Evolutionary conservation across 2,329 filamentous ascomycete species (phyloP), one percentile per base, ranked within the genome.

Genomic region (Bimuria novae-zelandiae): DNA sequence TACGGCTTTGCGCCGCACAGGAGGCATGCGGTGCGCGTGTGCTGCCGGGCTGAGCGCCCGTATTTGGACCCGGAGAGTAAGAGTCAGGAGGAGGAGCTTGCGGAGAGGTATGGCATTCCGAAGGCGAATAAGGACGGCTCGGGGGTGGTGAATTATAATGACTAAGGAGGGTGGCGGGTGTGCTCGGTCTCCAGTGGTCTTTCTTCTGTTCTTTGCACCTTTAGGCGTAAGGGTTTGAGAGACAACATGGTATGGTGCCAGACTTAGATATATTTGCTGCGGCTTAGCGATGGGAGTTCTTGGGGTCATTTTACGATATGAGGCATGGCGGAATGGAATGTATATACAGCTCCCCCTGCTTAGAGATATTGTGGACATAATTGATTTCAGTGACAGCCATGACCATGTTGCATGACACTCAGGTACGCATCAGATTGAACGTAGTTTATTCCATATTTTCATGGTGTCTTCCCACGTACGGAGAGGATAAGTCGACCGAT

Each of bases 1-100:
- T 84, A 83, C 59, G 82, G 82, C 7, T 84, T 84, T 57, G 76
- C 77, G 2, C 82, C 82, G 1, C 82, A 84, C 57, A 75, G 81
- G 4, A 73, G 82, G 29, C 82, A 84, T 65, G 82, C 79, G 0
- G 78, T 82, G 3, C 74, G 80, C 3, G 79, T 82, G 1, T 75
- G 77, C 30, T 71, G 65, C 45, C 75, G 77, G 23, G 80, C 75
- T 11, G 80, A 82, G 63, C 71, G 72, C 0, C 80, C 80, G 6
- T 72, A 75, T 45, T 67, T 80, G 6, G 74, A 79, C 22, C 60
- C 65, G 22, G 68, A 70, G 1, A 79, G 81, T 7, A 79, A 67
- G 63, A 81, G 78, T 1, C 82, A 84, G 60, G 82, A 84, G 59
- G 80, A 84, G 41, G 81, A 84, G 40, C 54, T 80, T 11, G 75